A percentile compares a stretch with the other conserved stretches of the same genome.
Conservation (phyloP, 768 basidiomycete species). For the Hemileccinum rubropunctum region DNA sequence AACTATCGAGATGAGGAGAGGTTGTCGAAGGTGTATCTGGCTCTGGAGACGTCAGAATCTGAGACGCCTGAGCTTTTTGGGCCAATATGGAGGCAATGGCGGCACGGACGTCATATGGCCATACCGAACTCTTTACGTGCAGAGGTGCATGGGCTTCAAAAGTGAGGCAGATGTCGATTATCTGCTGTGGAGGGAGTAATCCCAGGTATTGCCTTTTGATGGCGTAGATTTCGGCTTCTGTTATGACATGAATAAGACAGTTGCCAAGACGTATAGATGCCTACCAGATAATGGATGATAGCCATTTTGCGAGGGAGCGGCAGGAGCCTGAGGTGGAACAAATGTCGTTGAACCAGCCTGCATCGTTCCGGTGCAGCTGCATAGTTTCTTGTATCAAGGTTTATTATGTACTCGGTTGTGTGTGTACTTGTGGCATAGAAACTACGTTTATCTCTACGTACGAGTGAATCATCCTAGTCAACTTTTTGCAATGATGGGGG, state of each 20-base stretch:
- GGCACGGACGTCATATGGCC: conserved; percentile 67
- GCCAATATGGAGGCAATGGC: conserved; percentile 54
- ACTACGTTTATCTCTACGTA: conserved; percentile 1
- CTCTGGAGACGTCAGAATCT: conserved; percentile 16
- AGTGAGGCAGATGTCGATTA: conserved; percentile 76
- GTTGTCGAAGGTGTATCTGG: conserved; percentile 12
- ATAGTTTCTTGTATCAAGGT: conserved; percentile 73
- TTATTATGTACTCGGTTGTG: conserved; percentile 30
- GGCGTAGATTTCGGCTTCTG: conserved; percentile 47
- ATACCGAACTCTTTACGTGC: conserved; percentile 63
- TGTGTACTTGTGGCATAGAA: background rate
- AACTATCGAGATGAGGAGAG: conserved; percentile 9
- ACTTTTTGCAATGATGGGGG: background rate
- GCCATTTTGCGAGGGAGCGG: conserved; percentile 34
- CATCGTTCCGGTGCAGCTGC: conserved; percentile 64
- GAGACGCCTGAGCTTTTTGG: conserved; percentile 22
- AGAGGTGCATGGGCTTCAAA: conserved; percentile 68
- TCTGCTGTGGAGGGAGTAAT: conserved; percentile 62
- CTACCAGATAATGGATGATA: conserved; percentile 37
- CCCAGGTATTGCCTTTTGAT: conserved; percentile 72
- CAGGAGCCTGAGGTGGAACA: conserved; percentile 37
- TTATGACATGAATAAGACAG: conserved; percentile 12
- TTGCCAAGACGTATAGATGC: conserved; percentile 23
- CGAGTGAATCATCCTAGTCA: background rate
- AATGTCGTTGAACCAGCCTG: conserved; percentile 44